Evolutionary conservation across 805 yeast species (phyloP).

Genomic region (Saccharomycopsis fermentans): DNA sequence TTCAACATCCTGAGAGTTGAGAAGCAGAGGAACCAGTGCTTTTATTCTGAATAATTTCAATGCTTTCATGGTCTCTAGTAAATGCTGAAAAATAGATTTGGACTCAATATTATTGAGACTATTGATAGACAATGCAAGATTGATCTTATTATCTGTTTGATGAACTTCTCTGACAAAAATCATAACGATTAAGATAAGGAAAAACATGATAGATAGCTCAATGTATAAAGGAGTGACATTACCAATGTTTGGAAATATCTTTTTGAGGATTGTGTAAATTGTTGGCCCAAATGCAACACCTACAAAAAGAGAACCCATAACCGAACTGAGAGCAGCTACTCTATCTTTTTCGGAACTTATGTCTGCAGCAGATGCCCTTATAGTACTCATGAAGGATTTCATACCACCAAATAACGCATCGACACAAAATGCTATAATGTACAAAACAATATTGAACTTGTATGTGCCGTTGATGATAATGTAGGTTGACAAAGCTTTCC

Average conservation of each 20-base stretch:
- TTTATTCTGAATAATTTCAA: not conserved
- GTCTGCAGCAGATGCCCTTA: slow-evolving; percentile 67
- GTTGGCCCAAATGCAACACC: slow-evolving; percentile 62
- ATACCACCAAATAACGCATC: slow-evolving; percentile 55
- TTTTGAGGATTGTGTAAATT: slow-evolving; percentile 32
- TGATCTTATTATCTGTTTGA: not conserved
- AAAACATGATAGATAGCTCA: not conserved
- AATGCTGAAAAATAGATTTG: not conserved
- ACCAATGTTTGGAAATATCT: not conserved
- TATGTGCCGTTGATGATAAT: not conserved
- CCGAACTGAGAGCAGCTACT: slow-evolving; percentile 46
- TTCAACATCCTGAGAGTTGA: not conserved
- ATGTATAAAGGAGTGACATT: not conserved
- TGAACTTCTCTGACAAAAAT: not conserved
- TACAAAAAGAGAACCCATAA: slow-evolving; percentile 47
- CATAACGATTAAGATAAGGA: not conserved
- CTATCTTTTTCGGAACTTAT: slow-evolving; percentile 54
- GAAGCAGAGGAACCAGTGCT: not conserved
- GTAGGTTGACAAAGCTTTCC: slow-evolving; percentile 6
- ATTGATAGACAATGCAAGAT: not conserved
- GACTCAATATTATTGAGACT: not conserved
- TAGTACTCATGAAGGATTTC: slow-evolving; percentile 43
- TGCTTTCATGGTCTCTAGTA: not conserved
- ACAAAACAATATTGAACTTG: slow-evolving; percentile 22
- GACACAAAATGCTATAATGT: slow-evolving; percentile 36